A percentile compares a stretch with the other conserved stretches of the same genome.
Conservation (phyloP, 331 rosid species). For the Pyracantha coccinea region DNA sequence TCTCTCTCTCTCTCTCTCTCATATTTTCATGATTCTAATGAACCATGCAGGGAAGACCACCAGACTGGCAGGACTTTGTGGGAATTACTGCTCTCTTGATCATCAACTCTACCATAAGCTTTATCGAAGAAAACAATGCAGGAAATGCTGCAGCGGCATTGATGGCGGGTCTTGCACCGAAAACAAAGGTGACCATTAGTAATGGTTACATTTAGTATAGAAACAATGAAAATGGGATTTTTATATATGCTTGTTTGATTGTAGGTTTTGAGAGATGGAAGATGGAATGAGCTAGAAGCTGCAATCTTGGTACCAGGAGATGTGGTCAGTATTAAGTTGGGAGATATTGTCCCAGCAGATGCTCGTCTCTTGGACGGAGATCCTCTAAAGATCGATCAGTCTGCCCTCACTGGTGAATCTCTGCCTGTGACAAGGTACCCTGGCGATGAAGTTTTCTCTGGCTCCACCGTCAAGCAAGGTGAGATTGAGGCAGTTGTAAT, state of each 20-base stretch:
- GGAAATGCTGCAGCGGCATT: constrained; percentile 96
- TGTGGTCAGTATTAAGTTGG: constrained; percentile 69
- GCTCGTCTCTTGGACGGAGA: constrained; percentile 90
- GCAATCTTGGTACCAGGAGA: constrained; percentile 81
- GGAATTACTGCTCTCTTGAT: constrained; percentile 52
- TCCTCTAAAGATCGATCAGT: constrained; percentile 75
- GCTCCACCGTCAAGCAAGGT: constrained; percentile 92
- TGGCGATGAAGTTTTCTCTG: constrained; percentile 77
- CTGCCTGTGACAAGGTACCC: constrained; percentile 51
- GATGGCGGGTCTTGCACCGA: constrained; percentile 98
- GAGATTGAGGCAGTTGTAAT: constrained; percentile 88
- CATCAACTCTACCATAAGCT: constrained; percentile 84
- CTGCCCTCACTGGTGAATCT: constrained; percentile 92
- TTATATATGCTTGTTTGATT: neutral
- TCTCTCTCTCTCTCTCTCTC: neutral
- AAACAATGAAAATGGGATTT: neutral
- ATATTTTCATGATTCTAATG: neutral
- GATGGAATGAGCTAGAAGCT: constrained; percentile 76
- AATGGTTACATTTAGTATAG: neutral
- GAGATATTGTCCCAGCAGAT: constrained; percentile 87
- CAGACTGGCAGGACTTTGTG: constrained; percentile 88
- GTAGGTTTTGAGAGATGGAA: constrained; percentile 81
- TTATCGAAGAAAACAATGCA: constrained; percentile 89
- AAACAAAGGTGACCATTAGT: constrained; percentile 52
- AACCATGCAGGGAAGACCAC: constrained; percentile 59